Evolutionary conservation across 441 rosid genomes (phyloP).

Genomic region (Bruguiera hainesii): DNA sequence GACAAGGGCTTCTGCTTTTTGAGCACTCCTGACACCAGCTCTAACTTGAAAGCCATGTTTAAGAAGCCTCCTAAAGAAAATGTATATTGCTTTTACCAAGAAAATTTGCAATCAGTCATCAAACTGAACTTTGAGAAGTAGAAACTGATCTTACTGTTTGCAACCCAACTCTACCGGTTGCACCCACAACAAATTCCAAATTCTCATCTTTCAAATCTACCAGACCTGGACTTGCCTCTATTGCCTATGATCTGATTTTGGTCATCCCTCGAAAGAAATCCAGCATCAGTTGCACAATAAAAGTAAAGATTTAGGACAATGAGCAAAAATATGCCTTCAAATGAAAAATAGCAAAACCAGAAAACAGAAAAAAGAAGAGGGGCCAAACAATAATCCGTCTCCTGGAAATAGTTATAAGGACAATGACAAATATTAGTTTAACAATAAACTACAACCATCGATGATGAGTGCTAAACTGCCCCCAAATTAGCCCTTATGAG

Average conservation of each 20-base stretch:
- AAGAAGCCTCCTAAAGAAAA: conserved; percentile 71
- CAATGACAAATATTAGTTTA: too few relatives aligned
- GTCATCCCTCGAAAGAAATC: conserved; percentile 36
- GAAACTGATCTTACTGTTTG: conserved; percentile 75
- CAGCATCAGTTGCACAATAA: conserved; percentile 14
- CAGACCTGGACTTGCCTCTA: conserved; percentile 37
- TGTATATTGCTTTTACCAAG: conserved; percentile 38
- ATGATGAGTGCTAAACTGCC: too few relatives aligned
- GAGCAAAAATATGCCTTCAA: neutral
- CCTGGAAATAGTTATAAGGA: too few relatives aligned
- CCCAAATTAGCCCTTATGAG: too few relatives aligned
- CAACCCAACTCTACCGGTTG: conserved; percentile 94
- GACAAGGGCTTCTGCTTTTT: conserved; percentile 66
- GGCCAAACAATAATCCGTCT: neutral
- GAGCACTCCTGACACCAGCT: conserved; percentile 88
- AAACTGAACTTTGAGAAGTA: conserved; percentile 15
- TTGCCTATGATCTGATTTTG: conserved; percentile 41
- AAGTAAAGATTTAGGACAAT: conserved; percentile 5
- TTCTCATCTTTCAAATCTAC: conserved; percentile 52
- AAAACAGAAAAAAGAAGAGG: neutral
- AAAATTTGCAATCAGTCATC: conserved; percentile 10
- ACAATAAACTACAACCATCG: neutral
- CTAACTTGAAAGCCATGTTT: conserved; percentile 88
- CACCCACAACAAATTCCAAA: conserved; percentile 94
- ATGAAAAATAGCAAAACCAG: neutral